Base-by-base conservation (phyloP, 345 rosid species). In the Euphorbia lathyris region DNA sequence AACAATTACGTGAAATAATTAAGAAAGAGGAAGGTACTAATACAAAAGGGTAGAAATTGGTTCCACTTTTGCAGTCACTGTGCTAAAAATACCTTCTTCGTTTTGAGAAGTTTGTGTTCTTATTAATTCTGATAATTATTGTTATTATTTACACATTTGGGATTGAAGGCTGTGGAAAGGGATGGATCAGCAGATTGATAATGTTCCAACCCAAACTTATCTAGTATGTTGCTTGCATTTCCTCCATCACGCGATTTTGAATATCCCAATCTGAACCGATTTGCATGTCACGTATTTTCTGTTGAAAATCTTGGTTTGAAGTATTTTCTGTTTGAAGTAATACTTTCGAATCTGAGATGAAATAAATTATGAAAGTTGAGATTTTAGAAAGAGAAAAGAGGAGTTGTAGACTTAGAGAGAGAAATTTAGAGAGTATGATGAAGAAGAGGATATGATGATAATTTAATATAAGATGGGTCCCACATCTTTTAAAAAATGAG, bases 121-220 rank as follows among this genome's bases (percentile, higher is more conserved):
- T 6, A 25, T n/a, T 20, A 45, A 42, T 6, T 42, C 19, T n/a
- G n/a, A n/a, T 42, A 5, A 32, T 25, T 40, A 29, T 62, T 25
- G 10, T 66, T 47, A 7, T 5, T 1, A 29, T 22, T 71, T 43
- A 55, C 40, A 64, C 56, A 20, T 26, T 17, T 45, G 17, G 65
- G 8, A 68, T 4, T 83, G 4, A 29, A 93, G 93, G 86, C 48
- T 20, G 45, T 89, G 69, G 90, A 86, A 73, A 80, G 43, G 70
- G 71, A 82, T 73, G 89, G 84, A 78, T 75, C 79, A 80, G 73
- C 80, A 83, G 79, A 84, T 88, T 74, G 96, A 78, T 80, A 87
- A 91, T 60, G 82, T 83, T 51, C 92, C 98, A 64, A 82, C 86
- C 65, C 92, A 86, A 93, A 70, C 90, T 89, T 48, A 80, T 83